These are phyloP conservation scores for Colletotrichum shisoi DNA, from an alignment of 2,329 filamentous ascomycete species.

Conservation along the genomic window DNA sequence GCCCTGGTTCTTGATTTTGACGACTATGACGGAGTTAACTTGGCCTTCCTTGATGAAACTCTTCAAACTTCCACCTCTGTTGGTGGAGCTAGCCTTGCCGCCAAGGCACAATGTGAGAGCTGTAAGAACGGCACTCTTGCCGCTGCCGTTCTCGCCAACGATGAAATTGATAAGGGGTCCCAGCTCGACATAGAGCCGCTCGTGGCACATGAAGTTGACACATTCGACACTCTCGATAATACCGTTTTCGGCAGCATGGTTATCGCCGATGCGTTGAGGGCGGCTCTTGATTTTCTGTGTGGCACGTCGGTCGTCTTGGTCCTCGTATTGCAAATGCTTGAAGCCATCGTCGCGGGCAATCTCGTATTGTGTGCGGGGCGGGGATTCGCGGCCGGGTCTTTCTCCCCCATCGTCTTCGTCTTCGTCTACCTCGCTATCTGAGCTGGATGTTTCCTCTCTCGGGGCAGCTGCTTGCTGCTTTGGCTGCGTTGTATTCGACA, in stretches of 20 bases:
- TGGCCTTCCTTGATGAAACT: slow-evolving; percentile 89
- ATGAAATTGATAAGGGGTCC: slow-evolving; percentile 98
- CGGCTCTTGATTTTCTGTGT: slow-evolving; percentile 69
- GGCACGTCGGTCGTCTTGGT: slow-evolving; percentile 68
- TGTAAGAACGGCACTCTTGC: slow-evolving; percentile 94
- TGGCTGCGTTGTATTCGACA: slow-evolving; percentile 44
- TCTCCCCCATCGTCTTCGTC: slow-evolving; percentile 46
- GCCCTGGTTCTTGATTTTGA: slow-evolving; percentile 91
- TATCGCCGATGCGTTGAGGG: slow-evolving; percentile 64
- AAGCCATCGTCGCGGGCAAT: slow-evolving; percentile 67
- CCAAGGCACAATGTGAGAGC: slow-evolving; percentile 94
- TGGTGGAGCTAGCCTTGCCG: slow-evolving; percentile 90
- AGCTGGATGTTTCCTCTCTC: slow-evolving; percentile 31
- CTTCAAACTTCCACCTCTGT: slow-evolving; percentile 88
- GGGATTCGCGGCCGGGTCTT: slow-evolving; percentile 46
- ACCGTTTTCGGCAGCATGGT: slow-evolving; percentile 79
- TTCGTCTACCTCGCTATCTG: slow-evolving; percentile 41
- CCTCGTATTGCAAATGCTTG: slow-evolving; percentile 63
- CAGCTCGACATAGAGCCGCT: slow-evolving; percentile 79
- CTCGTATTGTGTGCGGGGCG: slow-evolving; percentile 68
- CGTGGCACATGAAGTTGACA: slow-evolving; percentile 96
- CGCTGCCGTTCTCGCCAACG: slow-evolving; percentile 95
- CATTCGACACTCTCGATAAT: slow-evolving; percentile 89
- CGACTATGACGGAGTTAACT: slow-evolving; percentile 77
- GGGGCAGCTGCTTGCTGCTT: slow-evolving; percentile 35